phyloP scores from a whole-genome alignment of 192 early-diverging fungal genomes.

The Oehlia diaphana region DNA sequence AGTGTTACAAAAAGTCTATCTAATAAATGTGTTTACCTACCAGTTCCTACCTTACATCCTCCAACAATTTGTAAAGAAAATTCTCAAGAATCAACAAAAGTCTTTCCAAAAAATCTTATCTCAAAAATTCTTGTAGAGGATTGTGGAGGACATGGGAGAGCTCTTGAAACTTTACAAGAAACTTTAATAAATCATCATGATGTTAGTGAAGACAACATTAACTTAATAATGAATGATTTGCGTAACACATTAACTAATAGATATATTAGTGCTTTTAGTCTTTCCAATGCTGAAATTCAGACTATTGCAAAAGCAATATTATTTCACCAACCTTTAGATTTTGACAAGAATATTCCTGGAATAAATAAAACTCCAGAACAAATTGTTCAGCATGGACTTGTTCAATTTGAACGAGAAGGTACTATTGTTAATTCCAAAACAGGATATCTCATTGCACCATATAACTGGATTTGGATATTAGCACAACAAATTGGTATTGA shows the following conservation, averaged over 20 bases:
- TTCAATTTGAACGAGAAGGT: background rate
- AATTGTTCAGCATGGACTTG: background rate
- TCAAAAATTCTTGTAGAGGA: conserved; percentile 37
- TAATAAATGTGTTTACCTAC: conserved; percentile 24
- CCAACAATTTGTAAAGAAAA: background rate
- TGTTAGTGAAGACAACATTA: conserved; percentile 26
- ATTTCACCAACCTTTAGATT: background rate
- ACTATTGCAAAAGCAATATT: background rate
- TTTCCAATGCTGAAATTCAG: background rate
- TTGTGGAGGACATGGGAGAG: conserved; percentile 43
- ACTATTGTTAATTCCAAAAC: background rate
- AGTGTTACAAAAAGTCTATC: background rate
- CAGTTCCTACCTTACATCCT: conserved; percentile 14
- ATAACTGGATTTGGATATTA: conserved; percentile 41
- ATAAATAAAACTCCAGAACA: background rate
- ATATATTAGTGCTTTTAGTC: conserved; percentile 22
- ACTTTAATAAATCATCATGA: background rate
- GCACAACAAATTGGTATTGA: conserved; percentile 22
- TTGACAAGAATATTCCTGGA: background rate
- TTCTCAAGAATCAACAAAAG: too few relatives aligned
- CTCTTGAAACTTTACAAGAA: conserved; percentile 32
- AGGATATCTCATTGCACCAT: conserved; percentile 34
- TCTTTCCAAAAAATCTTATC: conserved; percentile 11
- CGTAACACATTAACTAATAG: conserved; percentile 19
- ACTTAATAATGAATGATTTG: conserved; percentile 29